Base-by-base conservation (phyloP, 441 rosid genomes). In the Macaranga tanarius region DNA sequence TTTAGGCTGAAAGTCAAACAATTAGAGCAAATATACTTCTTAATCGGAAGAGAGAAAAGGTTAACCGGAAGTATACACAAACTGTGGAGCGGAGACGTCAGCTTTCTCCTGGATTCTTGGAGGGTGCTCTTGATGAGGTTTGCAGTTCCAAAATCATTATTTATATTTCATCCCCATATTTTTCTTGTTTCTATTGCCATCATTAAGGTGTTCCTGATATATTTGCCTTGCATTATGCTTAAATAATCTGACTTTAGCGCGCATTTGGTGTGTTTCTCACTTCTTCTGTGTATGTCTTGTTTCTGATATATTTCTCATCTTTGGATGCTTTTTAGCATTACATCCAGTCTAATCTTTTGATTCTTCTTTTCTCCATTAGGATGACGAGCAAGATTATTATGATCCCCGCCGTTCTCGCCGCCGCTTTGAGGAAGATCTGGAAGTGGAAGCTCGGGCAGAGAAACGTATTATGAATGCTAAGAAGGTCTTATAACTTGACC, bases 41-140 rank as follows among this genome's bases (percentile, higher is more conserved):
- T 72, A 92, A 86, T 72, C 90, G 96, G 74, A 92, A 92, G 86
- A 88, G 89, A 73, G 98, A 95, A 78, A 95, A 95, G 78, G 85
- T 95, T 65, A 92, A 73, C 83, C 84, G 88, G 69, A 95, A 95
- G 84, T 95, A 95, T 79, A 81, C 92, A 25, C 96, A 83, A 78
- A 79, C 90, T 66, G 84, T 67, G 59, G 92, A 89, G 5, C 87
- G 91, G 76, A 86, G 90, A 78, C 97, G 84, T 77, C 90, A 88
- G 73, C 99, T 95, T 74, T 91, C 99, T 22, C 89, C 98, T 26
- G 97, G 95, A 11, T 92, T 89, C 84, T 84, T 95, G 86, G 99
- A 91, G 84, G 96, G 79, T 74, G 99, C 99, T 73, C 96, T 95
- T 70, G 98, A 95, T 47, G 99, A 95, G 98, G 99, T 92, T 22